Percentiles rank a stretch among this genome's conserved stretches.
Evolutionary conservation across 1,284 basidiomycete species (phyloP).

Genomic region (Ceratobasidium sp.): DNA sequence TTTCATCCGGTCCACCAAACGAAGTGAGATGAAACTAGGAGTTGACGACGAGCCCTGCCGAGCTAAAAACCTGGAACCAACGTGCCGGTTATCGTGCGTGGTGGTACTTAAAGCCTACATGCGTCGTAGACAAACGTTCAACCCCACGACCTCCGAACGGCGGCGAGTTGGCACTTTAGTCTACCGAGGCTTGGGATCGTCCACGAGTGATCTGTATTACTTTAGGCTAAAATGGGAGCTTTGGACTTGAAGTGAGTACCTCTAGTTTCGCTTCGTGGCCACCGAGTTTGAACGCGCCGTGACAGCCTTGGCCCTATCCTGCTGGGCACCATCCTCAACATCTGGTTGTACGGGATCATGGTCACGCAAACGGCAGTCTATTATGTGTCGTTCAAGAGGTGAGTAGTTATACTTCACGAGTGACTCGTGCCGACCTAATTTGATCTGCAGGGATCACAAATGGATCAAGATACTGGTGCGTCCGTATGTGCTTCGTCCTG

Average conservation of each 20-base stretch:
- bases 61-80: not conserved
- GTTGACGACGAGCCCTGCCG: not conserved
- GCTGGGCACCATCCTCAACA: slow-evolving; percentile 33
- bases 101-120: not conserved
- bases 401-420: not conserved
- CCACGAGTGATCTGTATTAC: not conserved
- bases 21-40: not conserved
- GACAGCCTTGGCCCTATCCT: slow-evolving; percentile 36
- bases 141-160: not conserved
- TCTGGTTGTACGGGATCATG: slow-evolving; percentile 45
- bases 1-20: not conserved
- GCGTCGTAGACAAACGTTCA: not conserved
- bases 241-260: slow-evolving; percentile 16
- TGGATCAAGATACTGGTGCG: slow-evolving; percentile 40
- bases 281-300: not conserved
- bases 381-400: slow-evolving; percentile 35
- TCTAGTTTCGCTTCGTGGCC: not conserved
- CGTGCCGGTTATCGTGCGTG: not conserved
- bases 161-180: not conserved
- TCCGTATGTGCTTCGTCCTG: not conserved
- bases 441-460: slow-evolving; percentile 27
- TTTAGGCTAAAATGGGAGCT: not conserved
- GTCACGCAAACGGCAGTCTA: slow-evolving; percentile 42
- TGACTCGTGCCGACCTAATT: not conserved
- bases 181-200: not conserved